These are phyloP conservation scores for Mitragyna speciosa DNA, from an alignment of 257 asterid species.

Conservation along the genomic window DNA sequence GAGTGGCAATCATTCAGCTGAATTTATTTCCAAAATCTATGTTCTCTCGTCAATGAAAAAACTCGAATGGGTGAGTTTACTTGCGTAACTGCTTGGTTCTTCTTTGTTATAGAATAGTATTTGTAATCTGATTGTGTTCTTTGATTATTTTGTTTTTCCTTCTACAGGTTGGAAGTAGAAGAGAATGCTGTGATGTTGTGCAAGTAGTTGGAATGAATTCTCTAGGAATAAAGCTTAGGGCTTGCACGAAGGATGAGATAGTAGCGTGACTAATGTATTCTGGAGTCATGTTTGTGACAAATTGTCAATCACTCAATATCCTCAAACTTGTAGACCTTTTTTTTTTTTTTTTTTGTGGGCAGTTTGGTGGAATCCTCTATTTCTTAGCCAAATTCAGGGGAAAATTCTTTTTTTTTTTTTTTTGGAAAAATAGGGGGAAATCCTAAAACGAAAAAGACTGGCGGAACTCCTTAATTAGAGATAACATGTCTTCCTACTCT, in stretches of 20 bases:
- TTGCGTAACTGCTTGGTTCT: neutral
- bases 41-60: constrained; percentile 23
- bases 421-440: neutral
- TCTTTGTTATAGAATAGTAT: neutral
- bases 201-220: constrained; percentile 24
- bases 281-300: neutral
- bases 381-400: no score
- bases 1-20: constrained; percentile 26
- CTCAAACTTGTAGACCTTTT: neutral
- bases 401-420: neutral
- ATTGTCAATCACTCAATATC: neutral
- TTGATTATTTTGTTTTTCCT: neutral
- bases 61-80: constrained; percentile 23
- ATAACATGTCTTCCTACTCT: neutral
- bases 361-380: no score
- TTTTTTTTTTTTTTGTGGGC: neutral
- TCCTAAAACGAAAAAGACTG: no score
- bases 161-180: constrained; percentile 29
- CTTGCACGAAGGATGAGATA: constrained; percentile 25
- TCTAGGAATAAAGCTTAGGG: constrained; percentile 23
- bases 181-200: constrained; percentile 37
- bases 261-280: neutral
- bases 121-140: neutral
- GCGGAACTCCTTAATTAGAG: neutral
- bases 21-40: constrained; percentile 16